Evolutionary conservation across 495 filamentous ascomycete species (phyloP).

Genomic region (Daldinia concentrica): DNA sequence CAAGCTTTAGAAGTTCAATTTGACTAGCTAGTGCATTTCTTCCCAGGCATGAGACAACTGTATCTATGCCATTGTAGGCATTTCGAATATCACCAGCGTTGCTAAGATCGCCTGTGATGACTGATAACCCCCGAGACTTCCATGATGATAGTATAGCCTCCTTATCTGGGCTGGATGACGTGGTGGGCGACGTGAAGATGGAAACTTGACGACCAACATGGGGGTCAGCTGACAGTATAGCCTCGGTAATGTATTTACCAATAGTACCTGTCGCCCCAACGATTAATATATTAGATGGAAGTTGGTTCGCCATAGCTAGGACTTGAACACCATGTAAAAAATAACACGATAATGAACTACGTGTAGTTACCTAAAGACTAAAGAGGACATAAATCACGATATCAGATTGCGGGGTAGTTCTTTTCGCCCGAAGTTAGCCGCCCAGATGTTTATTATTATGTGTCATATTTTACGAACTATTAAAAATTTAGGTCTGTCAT

Average conservation of each 20-base stretch:
- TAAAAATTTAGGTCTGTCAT: neutral
- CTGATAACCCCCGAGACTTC: conserved; percentile 60
- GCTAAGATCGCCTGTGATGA: conserved; percentile 68
- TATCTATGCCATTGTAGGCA: conserved; percentile 69
- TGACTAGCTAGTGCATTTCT: conserved; percentile 66
- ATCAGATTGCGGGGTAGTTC: conserved; percentile 9
- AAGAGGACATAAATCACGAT: neutral
- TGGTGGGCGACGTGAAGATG: conserved; percentile 70
- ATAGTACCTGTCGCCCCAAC: conserved; percentile 77
- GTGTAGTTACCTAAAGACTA: too few species aligned
- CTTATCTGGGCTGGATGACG: conserved; percentile 53
- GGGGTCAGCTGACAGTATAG: conserved; percentile 63
- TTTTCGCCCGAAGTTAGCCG: neutral
- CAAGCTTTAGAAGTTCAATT: conserved; percentile 66
- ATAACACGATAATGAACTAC: neutral
- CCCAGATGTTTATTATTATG: neutral
- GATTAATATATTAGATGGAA: conserved; percentile 66
- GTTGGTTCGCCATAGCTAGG: conserved; percentile 44
- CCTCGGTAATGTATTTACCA: conserved; percentile 68
- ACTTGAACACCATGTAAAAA: neutral
- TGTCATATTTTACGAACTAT: neutral
- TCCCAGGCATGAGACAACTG: conserved; percentile 71
- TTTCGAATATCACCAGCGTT: conserved; percentile 61
- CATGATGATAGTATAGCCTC: conserved; percentile 59
- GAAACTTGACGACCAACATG: conserved; percentile 62